Conservation (phyloP, 2,329 filamentous ascomycete species). For the Ophiocordyceps sinensis region DNA sequence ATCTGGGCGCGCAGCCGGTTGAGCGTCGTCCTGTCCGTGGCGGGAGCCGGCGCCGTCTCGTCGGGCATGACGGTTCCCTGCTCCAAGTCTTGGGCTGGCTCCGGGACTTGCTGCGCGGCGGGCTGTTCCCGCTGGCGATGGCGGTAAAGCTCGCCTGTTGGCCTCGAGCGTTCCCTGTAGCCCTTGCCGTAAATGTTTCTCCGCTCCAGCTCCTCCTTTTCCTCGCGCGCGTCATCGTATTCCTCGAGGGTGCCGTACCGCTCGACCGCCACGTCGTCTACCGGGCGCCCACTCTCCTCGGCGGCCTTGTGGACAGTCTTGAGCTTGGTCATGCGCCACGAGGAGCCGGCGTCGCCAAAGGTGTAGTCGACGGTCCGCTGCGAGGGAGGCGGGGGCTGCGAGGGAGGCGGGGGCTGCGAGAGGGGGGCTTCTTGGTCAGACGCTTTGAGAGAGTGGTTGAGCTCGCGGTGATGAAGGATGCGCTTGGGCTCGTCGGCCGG, state of each 20-base stretch:
- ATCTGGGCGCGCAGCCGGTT: conserved; percentile 87
- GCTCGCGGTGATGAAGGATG: conserved; percentile 63
- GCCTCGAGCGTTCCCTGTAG: conserved; percentile 74
- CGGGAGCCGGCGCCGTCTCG: conserved; percentile 16
- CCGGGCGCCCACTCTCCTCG: conserved; percentile 52
- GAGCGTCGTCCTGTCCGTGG: conserved; percentile 62
- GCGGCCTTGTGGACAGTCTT: conserved; percentile 72
- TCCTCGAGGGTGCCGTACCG: conserved; percentile 67
- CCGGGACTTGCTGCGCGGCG: conserved; percentile 13
- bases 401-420: background rate
- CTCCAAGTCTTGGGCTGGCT: conserved; percentile 11
- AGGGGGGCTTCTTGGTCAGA: conserved; percentile 32
- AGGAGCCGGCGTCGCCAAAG: conserved; percentile 78
- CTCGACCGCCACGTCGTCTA: conserved; percentile 74
- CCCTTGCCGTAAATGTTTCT: conserved; percentile 70
- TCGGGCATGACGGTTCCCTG: conserved; percentile 47
- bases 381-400: conserved; percentile 21
- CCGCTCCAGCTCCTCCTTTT: conserved; percentile 79
- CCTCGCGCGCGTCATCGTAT: conserved; percentile 88
- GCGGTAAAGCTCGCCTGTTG: conserved; percentile 71
- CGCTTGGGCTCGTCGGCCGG: conserved; percentile 48
- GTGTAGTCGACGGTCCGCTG: conserved; percentile 54
- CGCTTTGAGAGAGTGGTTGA: conserved; percentile 54
- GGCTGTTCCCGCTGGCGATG: conserved; percentile 54
- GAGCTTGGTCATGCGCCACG: conserved; percentile 95